Base-by-base conservation (phyloP, 768 basidiomycete species). In the Chalciporus piperatus region DNA sequence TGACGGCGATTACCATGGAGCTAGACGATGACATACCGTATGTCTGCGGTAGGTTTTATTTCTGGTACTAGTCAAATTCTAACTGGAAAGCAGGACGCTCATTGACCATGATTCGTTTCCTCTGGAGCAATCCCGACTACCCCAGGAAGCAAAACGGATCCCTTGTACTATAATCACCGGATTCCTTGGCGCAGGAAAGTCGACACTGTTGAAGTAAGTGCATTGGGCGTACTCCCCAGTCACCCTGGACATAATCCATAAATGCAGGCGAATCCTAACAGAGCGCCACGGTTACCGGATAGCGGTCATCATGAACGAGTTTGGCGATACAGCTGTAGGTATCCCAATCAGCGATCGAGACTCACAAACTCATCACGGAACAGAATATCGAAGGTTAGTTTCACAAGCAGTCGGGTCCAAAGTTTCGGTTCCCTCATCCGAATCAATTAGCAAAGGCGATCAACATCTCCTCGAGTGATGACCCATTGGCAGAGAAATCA, bases 241-340 rank as follows among this genome's bases (percentile, higher is more conserved):
- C 30, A 32, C 30, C 30, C 30, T 32, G 30, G 30, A 12, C 3
- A 10, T 32, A 32, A 32, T 13, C 13, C 30, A 32, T 13, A 27
- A 33, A 8, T 20, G 16, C 56, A 89, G 86, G 59, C 85, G 94
- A 28, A 95, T 98, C 60, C 73, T 98, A 54, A 96, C 90, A 12
- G 92, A 93, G 63, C 78, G 85, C 35, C 96, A 98, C 78, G 95
- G 96, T 3, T 93, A 94, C 64, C 83, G 89, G 33, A 97, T 99
- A 50, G 96, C 96, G 5, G 96, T 99, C 19, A 97, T 96, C 56
- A 94, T 97, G 92, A 97, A 96, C 63, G 93, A 95, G 70, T 98
- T 98, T 65, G 96, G 93, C 9, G 94, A 97, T 65, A 94, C 94
- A 17, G 91, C 92, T 60, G 89, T 91, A 61, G 63, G 84, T 74